A percentile compares a stretch with the other conserved stretches of the same genome.
phyloP scores from a whole-genome alignment of 208 protist species.

The Leishmania mexicana region DNA sequence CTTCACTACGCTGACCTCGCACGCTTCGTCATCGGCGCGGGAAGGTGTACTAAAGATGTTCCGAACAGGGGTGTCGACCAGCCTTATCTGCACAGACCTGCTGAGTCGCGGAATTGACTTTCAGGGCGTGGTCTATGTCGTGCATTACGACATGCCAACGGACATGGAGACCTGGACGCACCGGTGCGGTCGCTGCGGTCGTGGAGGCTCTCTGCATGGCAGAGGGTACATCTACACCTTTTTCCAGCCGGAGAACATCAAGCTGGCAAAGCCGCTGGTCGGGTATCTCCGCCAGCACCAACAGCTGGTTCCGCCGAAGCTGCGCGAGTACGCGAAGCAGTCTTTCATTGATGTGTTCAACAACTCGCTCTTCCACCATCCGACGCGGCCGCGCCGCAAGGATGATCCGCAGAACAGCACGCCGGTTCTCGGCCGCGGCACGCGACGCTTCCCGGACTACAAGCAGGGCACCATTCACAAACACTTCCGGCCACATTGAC shows the following conservation, averaged over 20 bases:
- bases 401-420: constrained; percentile 71
- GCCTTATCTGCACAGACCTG: constrained; percentile 98
- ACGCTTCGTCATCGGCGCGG: constrained; percentile 54
- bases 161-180: constrained; percentile 98
- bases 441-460: constrained; percentile 77
- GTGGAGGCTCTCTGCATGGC: constrained; percentile 52
- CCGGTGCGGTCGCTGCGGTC: constrained; percentile 95
- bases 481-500: constrained; percentile 69
- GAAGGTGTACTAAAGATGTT: constrained; percentile 92
- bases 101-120: constrained; percentile 98
- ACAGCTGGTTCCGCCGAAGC: constrained; percentile 83
- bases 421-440: constrained; percentile 56
- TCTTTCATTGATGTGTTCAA: constrained; percentile 81
- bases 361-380: constrained; percentile 77
- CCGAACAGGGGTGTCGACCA: constrained; percentile 81
- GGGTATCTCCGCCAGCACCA: constrained; percentile 67
- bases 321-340: constrained; percentile 82
- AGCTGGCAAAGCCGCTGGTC: constrained; percentile 81
- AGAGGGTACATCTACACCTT: constrained; percentile 82
- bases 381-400: constrained; percentile 65
- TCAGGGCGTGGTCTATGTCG: constrained; percentile 95
- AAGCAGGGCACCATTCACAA: constrained; percentile 61
- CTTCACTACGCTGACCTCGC: constrained; percentile 70
- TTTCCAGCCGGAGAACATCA: constrained; percentile 86
- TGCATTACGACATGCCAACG: constrained; percentile 97